Evolutionary conservation across 1,284 basidiomycete genomes (phyloP).

Genomic region (Ustilago bromivora): DNA sequence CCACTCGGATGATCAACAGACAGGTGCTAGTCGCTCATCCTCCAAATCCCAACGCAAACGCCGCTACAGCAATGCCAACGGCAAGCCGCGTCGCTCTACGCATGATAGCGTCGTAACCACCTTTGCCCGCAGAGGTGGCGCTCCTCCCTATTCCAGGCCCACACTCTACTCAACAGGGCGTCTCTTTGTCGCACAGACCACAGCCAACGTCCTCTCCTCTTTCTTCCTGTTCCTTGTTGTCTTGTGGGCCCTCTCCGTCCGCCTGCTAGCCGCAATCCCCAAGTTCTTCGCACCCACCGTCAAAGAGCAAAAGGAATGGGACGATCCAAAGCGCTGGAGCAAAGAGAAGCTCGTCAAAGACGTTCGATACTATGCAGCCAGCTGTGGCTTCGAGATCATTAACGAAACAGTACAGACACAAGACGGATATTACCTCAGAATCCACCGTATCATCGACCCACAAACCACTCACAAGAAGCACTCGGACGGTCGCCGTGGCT

Average conservation of each 20-base stretch:
- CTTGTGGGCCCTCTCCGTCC: slow-evolving; percentile 69
- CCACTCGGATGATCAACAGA: slow-evolving; percentile 20
- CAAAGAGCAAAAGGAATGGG: slow-evolving; percentile 71
- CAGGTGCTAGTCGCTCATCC: background rate
- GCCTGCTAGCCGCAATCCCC: slow-evolving; percentile 49
- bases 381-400: slow-evolving; percentile 75
- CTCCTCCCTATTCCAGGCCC: slow-evolving; percentile 53
- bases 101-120: slow-evolving; percentile 32
- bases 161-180: slow-evolving; percentile 56
- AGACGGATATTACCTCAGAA: slow-evolving; percentile 74
- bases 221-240: slow-evolving; percentile 72
- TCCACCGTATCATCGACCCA: slow-evolving; percentile 74
- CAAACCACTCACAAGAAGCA: slow-evolving; percentile 69
- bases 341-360: slow-evolving; percentile 73
- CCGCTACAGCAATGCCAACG: slow-evolving; percentile 10
- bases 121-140: slow-evolving; percentile 57
- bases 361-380: slow-evolving; percentile 74
- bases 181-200: slow-evolving; percentile 72
- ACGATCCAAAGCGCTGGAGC: slow-evolving; percentile 72
- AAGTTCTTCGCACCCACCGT: slow-evolving; percentile 29
- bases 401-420: slow-evolving; percentile 75
- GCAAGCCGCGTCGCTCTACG: slow-evolving; percentile 6
- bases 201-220: slow-evolving; percentile 73
- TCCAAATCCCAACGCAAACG: slow-evolving; percentile 9
- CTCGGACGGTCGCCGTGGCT: slow-evolving; percentile 72